phyloP scores from a whole-genome alignment of 164 flowering plant genomes.

The Platanus orientalis region DNA sequence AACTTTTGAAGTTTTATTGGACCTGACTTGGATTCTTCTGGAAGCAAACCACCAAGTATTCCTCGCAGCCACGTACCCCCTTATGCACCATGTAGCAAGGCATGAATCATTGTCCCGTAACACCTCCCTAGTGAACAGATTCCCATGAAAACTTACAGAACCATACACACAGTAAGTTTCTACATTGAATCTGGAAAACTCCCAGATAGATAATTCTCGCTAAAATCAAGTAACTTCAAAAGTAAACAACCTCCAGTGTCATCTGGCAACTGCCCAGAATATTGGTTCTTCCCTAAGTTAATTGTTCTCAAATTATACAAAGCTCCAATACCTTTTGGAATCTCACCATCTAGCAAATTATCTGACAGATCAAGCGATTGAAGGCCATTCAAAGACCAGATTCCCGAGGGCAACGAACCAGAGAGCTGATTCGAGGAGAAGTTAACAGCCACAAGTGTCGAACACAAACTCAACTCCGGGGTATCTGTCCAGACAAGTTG shows the following conservation, averaged over 20 bases:
- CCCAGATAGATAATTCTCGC: constrained; percentile 65
- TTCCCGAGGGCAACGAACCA: constrained; percentile 52
- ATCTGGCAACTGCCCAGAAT: constrained; percentile 58
- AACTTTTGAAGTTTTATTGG: no score
- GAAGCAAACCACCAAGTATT: no score
- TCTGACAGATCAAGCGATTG: constrained; percentile 67
- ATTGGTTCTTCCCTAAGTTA: constrained; percentile 46
- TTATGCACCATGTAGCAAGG: no score
- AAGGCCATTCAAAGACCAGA: constrained; percentile 67
- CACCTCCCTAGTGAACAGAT: constrained; percentile 52
- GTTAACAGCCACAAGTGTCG: no score
- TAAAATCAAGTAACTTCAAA: constrained; percentile 58
- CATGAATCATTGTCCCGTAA: no score
- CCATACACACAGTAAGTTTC: constrained; percentile 53
- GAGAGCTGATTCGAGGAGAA: constrained; percentile 72
- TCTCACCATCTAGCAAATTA: constrained; percentile 65
- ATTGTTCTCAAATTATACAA: constrained; percentile 50
- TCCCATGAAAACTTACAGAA: constrained; percentile 47
- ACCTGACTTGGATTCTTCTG: no score
- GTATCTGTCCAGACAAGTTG: no score
- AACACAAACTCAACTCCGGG: constrained; percentile 57
- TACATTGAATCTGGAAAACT: constrained; percentile 57
- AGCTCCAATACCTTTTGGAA: constrained; percentile 55
- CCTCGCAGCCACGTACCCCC: no score
- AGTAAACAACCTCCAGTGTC: no score